A percentile compares a stretch with the other conserved stretches of the same genome.
Evolutionary conservation across 2,329 filamentous ascomycete genomes (phyloP).

Genomic region (Pseudopithomyces maydicus): DNA sequence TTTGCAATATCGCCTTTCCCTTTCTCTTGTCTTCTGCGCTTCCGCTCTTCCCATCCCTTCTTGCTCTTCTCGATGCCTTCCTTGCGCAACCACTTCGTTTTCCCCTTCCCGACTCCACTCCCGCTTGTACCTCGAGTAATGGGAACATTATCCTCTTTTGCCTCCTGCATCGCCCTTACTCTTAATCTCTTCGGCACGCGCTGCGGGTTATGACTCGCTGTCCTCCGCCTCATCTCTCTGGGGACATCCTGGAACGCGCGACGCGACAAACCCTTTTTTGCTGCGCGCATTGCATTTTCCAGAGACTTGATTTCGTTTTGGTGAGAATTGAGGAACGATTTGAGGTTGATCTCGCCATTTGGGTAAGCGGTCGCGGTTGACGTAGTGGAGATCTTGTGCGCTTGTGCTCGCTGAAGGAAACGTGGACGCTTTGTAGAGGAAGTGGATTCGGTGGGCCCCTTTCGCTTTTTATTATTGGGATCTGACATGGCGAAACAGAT

Average conservation of each 20-base stretch:
- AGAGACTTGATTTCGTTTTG: constrained; percentile 89
- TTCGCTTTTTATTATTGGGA: constrained; percentile 25
- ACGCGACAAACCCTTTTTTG: constrained; percentile 66
- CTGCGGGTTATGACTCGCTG: constrained; percentile 94
- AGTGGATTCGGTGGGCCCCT: constrained; percentile 3
- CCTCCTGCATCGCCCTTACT: constrained; percentile 70
- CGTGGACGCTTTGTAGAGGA: constrained; percentile 27
- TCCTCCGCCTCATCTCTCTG: constrained; percentile 79
- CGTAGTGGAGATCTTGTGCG: constrained; percentile 33
- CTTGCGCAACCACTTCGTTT: constrained; percentile 62
- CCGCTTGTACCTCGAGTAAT: constrained; percentile 70
- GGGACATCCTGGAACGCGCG: constrained; percentile 93
- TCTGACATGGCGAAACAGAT: constrained; percentile 12
- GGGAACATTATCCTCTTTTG: constrained; percentile 89
- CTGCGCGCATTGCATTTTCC: constrained; percentile 78
- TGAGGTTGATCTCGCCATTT: constrained; percentile 81
- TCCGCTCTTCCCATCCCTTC: constrained; percentile 63
- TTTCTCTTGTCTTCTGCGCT: constrained; percentile 49
- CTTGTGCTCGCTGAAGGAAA: constrained; percentile 28
- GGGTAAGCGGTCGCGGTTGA: constrained; percentile 57
- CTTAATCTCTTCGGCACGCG: constrained; percentile 80
- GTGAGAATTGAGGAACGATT: constrained; percentile 81
- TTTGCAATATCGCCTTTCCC: constrained; percentile 20
- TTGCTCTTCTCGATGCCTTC: constrained; percentile 77
- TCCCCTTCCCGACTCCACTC: constrained; percentile 57